A percentile compares a stretch with the other conserved stretches of the same genome.
phyloP scores from a whole-genome alignment of 257 asterid species.

The Salvia miltiorrhiza region DNA sequence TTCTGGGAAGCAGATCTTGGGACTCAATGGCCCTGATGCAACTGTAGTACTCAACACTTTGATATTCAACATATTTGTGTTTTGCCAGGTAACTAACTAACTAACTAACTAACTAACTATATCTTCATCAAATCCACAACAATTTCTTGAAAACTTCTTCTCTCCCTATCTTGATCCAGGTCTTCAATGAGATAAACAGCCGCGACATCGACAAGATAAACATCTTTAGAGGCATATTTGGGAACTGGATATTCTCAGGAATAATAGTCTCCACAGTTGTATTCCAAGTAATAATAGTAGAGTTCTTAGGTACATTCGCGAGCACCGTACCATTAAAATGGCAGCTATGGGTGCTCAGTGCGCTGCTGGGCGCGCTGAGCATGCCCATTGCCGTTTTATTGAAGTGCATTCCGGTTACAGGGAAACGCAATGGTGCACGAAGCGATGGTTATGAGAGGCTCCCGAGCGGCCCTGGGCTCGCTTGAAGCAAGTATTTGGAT shows the following conservation, averaged over 20 bases:
- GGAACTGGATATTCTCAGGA: conserved; percentile 58
- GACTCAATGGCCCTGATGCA: conserved; percentile 64
- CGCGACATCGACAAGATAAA: conserved; percentile 85
- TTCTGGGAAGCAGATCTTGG: conserved; percentile 54
- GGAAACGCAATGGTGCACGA: conserved; percentile 24
- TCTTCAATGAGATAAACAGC: conserved; percentile 85
- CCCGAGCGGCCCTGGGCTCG: conserved; percentile 39
- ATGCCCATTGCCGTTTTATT: conserved; percentile 53
- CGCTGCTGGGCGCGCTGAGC: conserved; percentile 50
- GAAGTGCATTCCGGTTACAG: conserved; percentile 65
- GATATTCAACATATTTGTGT: conserved; percentile 93
- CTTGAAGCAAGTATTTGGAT: neutral
- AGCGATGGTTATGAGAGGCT: conserved; percentile 58
- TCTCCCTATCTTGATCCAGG: conserved; percentile 32
- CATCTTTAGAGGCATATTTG: conserved; percentile 52
- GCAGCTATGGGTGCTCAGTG: conserved; percentile 67
- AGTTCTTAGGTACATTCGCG: conserved; percentile 77
- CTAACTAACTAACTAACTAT: conserved; percentile 27
- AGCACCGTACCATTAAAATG: conserved; percentile 74
- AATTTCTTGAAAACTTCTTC: too few relatives aligned
- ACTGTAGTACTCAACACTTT: conserved; percentile 62
- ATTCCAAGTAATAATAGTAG: conserved; percentile 74
- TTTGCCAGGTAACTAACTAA: conserved; percentile 77
- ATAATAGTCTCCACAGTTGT: conserved; percentile 50
- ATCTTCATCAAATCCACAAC: neutral